These are phyloP conservation scores for Pseudocercospora ulei DNA, from an alignment of 2,329 filamentous ascomycete species.

Conservation along the genomic window DNA sequence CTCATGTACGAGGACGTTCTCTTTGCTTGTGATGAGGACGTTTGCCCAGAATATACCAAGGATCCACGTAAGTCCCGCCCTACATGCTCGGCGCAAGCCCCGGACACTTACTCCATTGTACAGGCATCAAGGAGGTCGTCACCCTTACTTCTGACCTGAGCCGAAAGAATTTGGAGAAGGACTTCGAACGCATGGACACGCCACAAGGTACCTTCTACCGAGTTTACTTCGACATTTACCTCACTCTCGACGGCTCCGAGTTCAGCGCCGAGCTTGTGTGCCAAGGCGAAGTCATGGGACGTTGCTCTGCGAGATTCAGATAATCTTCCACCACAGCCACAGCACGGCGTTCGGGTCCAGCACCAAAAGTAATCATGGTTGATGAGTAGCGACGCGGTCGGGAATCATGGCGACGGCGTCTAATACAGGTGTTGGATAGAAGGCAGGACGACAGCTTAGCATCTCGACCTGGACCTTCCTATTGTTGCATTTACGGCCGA, in stretches of 20 bases:
- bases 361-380: conserved; percentile 8
- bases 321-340: conserved; percentile 29
- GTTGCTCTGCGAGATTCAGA: conserved; percentile 82
- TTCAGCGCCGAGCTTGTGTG: conserved; percentile 98
- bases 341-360: conserved; percentile 15
- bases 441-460: conserved; percentile 6
- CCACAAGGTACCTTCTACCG: conserved; percentile 94
- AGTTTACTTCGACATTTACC: conserved; percentile 59
- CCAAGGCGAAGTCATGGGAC: conserved; percentile 97
- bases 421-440: conserved; percentile 6
- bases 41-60: conserved; percentile 97
- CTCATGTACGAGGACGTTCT: conserved; percentile 99
- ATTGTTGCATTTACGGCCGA: conserved; percentile 8
- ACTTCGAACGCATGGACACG: conserved; percentile 98
- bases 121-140: conserved; percentile 97
- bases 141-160: conserved; percentile 94
- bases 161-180: conserved; percentile 96
- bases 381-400: conserved; percentile 5
- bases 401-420: conserved; percentile 1
- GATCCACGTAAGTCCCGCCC: conserved; percentile 73
- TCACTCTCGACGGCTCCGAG: conserved; percentile 92
- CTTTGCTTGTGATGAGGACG: conserved; percentile 95
- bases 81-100: background rate
- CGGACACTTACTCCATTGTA: conserved; percentile 28
- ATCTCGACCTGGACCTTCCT: conserved; percentile 7